phyloP scores from a whole-genome alignment of 169 alveolate genomes.

The Plasmodium relictum region DNA sequence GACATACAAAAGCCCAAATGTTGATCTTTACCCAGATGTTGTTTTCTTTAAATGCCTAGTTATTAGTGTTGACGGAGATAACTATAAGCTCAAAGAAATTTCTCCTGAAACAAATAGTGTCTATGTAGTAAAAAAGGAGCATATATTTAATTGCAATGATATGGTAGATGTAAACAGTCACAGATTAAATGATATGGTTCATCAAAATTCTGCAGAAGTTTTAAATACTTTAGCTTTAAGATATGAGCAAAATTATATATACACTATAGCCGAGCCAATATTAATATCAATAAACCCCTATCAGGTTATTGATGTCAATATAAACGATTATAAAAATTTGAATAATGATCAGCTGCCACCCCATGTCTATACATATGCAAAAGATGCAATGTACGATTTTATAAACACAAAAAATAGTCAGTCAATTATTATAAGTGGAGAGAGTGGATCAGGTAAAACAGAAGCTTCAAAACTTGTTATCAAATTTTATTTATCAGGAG shows the following conservation, averaged over 20 bases:
- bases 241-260: slow-evolving; percentile 71
- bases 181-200: slow-evolving; percentile 71
- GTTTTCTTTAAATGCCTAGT: slow-evolving; percentile 67
- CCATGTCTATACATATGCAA: slow-evolving; percentile 90
- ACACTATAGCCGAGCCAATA: slow-evolving; percentile 77
- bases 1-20: slow-evolving; percentile 76
- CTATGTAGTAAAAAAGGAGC: slow-evolving; percentile 59
- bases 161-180: slow-evolving; percentile 71
- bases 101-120: slow-evolving; percentile 68
- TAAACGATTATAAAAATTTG: slow-evolving; percentile 38
- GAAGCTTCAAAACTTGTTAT: slow-evolving; percentile 97
- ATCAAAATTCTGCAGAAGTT: slow-evolving; percentile 71
- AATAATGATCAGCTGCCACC: slow-evolving; percentile 86
- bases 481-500: slow-evolving; percentile 84
- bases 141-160: slow-evolving; percentile 54
- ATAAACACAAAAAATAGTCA: slow-evolving; percentile 86
- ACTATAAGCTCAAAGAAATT: slow-evolving; percentile 57
- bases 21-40: slow-evolving; percentile 61
- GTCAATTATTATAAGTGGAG: slow-evolving; percentile 98
- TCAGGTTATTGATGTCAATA: slow-evolving; percentile 55
- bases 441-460: slow-evolving; percentile 99
- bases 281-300: slow-evolving; percentile 73
- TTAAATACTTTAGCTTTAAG: slow-evolving; percentile 65
- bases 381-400: slow-evolving; percentile 87
- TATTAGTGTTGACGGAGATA: slow-evolving; percentile 58